Evolutionary conservation across 768 basidiomycete species (phyloP), one percentile per base, ranked within the genome.

Genomic region (Mycena leptocephala): DNA sequence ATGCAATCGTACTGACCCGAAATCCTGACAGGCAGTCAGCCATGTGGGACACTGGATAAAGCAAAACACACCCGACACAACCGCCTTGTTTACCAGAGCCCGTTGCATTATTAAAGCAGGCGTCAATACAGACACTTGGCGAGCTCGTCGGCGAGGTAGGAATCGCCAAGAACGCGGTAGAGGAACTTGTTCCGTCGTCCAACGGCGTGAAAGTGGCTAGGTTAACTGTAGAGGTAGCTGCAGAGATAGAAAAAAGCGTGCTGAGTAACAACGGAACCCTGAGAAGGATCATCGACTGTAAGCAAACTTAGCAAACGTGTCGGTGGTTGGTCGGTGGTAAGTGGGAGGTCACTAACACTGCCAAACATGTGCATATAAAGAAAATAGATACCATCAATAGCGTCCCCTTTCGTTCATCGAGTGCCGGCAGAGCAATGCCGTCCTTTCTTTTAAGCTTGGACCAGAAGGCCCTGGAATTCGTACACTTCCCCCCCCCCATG

Each of bases 81-180:
- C 70, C 70, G 39, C 56, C n/a, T 16, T 66, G 65, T 14, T 16
- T 73, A 20, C 76, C 76, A 14, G 48, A 59, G 1, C 73, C 76
- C 14, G 76, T 77, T 10, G 64, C 73, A 55, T 68, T 68, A 32
- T 77, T 77, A 39, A 77, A 77, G 26, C 76, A 77, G n/a, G 11
- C 24, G 55, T 77, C 69, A 20, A 77, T 71, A 35, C 76, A 74
- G 20, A 43, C 28, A 26, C 22, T 51, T 37, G 51, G 64, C 43
- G 72, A 39, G 28, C 43, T 55, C 10, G 43, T 11, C 24, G 13
- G 28, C 7, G 33, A 30, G 16, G 55, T 37, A 5, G 41, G 24
- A 35, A 41, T n/a, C 37, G 65, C 64, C 10, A 39, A 70, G 46
- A 67, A 46, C 0, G 68, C 51, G 10, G 32, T 61, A 1, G 62